Percentiles rank a stretch among this genome's conserved stretches.
Conservation (phyloP, 257 asterid species). For the Perilla frutescens region DNA sequence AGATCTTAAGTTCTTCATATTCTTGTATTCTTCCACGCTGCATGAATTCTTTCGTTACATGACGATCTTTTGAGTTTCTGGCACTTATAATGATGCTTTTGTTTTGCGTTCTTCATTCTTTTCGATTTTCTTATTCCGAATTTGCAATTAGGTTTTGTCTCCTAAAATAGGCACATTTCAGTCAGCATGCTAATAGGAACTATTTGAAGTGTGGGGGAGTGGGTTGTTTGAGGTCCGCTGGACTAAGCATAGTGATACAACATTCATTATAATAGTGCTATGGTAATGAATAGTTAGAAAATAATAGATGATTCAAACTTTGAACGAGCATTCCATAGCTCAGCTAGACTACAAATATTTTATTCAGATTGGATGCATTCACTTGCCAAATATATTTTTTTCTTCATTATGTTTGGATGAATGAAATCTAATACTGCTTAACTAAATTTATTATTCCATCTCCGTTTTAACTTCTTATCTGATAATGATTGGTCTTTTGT, state of each 20-base stretch:
- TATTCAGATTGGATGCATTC: not conserved
- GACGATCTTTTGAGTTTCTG: conserved; percentile 5
- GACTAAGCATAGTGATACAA: not conserved
- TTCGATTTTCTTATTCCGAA: not conserved
- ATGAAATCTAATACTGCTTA: no score
- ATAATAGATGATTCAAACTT: not conserved
- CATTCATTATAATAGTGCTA: not conserved
- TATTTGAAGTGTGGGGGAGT: conserved; percentile 9
- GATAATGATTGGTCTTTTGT: not conserved
- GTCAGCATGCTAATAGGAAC: not conserved
- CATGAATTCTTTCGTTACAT: conserved; percentile 9
- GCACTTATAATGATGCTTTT: not conserved
- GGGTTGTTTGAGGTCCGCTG: conserved; percentile 8
- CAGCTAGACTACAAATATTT: conserved; percentile 12
- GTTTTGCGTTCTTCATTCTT: no score
- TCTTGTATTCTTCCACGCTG: not conserved
- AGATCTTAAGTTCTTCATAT: not conserved
- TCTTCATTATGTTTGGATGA: not conserved
- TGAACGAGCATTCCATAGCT: not conserved
- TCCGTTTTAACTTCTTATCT: not conserved
- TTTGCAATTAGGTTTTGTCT: not conserved
- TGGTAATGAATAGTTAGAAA: conserved; percentile 14
- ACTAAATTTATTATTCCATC: not conserved
- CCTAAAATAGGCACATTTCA: not conserved
- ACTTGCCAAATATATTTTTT: not conserved